Evolutionary conservation across 2,329 filamentous ascomycete species (phyloP).

Genomic region (Paecilomyces fulvus): DNA sequence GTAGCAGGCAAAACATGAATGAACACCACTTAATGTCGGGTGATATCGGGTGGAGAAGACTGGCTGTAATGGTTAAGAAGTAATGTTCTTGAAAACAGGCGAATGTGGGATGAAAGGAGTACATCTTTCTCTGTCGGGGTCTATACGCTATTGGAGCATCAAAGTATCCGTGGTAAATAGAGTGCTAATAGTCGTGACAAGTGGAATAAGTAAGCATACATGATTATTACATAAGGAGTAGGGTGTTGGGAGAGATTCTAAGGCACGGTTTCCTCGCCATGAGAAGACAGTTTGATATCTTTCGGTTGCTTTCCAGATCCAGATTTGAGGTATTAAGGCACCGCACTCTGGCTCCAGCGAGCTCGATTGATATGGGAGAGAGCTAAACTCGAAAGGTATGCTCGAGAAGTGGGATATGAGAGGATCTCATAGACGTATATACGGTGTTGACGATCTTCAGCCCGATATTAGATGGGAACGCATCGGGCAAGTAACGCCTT

Average conservation of each 20-base stretch:
- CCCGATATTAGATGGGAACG: conserved; percentile 24
- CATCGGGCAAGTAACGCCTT: conserved; percentile 31
- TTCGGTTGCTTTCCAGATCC: background rate
- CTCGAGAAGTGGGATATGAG: background rate
- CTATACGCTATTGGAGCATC: background rate
- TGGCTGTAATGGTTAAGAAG: background rate
- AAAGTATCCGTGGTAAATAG: background rate
- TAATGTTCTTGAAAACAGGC: background rate
- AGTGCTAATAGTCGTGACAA: background rate
- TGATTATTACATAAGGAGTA: background rate
- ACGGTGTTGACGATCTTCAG: background rate
- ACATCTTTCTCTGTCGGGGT: background rate
- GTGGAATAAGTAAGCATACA: background rate
- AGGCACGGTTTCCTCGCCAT: background rate
- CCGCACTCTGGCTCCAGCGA: background rate
- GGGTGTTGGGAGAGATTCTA: background rate
- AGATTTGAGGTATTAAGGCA: background rate
- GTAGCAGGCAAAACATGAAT: background rate
- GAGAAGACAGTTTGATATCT: background rate
- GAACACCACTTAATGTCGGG: background rate
- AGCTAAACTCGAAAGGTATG: background rate
- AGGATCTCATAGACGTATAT: background rate
- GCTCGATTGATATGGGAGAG: background rate
- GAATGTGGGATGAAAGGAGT: background rate
- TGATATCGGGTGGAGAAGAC: background rate